Percentiles rank a stretch among this genome's conserved stretches.
phyloP scores from a whole-genome alignment of 352 stramenopile genomes.

The Blastocystis sp. region DNA sequence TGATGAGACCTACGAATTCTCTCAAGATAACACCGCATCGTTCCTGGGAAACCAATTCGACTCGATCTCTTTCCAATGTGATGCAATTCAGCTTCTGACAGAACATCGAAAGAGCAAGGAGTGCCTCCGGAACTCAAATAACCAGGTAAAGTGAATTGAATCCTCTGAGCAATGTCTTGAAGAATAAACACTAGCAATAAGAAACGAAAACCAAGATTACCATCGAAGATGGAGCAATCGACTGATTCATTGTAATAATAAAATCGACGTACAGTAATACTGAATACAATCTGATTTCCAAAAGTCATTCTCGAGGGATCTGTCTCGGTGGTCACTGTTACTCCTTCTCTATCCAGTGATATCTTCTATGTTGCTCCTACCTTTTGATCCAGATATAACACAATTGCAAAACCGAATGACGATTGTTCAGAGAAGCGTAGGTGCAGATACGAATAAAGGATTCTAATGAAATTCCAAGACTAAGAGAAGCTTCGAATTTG shows the following conservation, averaged over 20 bases:
- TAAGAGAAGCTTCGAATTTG: background rate
- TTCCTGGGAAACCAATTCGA: background rate
- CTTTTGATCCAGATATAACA: constrained; percentile 35
- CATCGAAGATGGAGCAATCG: background rate
- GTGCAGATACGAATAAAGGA: constrained; percentile 18
- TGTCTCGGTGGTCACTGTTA: background rate
- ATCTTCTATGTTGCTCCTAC: background rate
- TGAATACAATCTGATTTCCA: background rate
- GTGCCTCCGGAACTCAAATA: constrained; percentile 30
- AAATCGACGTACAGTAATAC: background rate
- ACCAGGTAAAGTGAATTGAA: background rate
- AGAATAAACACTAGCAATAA: background rate
- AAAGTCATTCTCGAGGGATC: background rate
- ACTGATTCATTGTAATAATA: background rate
- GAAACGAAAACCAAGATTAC: background rate
- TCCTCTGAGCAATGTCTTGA: background rate
- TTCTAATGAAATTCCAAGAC: background rate
- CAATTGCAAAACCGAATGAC: background rate
- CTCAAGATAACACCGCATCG: constrained; percentile 18
- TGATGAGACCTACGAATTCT: background rate
- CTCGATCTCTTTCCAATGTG: background rate
- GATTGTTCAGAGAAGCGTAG: constrained; percentile 26
- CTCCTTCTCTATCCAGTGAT: background rate
- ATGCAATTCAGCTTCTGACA: background rate
- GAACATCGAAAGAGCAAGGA: background rate